Conservation (phyloP, 2,329 filamentous ascomycete species). For the Colletotrichum sp. region DNA sequence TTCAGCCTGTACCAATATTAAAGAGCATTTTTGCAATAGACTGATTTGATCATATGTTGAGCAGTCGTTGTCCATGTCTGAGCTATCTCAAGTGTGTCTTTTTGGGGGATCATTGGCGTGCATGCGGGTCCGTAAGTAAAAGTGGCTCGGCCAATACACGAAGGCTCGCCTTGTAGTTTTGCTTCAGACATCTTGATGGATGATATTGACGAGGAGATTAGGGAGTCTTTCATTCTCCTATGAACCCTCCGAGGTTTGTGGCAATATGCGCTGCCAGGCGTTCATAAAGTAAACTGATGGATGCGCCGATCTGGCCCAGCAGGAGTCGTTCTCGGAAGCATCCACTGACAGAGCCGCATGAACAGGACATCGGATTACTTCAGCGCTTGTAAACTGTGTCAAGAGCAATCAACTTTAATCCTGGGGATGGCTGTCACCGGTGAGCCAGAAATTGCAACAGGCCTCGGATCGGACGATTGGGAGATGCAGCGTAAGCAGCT, state of each 20-base stretch:
- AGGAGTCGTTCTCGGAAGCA: neutral
- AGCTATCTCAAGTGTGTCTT: neutral
- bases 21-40: slow-evolving; percentile 7
- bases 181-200: neutral
- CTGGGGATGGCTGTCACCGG: neutral
- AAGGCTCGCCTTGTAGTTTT: neutral
- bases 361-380: neutral
- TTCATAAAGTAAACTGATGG: neutral
- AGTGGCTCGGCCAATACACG: neutral
- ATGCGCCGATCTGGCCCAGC: neutral
- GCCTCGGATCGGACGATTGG: neutral
- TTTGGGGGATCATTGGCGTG: neutral
- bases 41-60: neutral
- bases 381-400: neutral
- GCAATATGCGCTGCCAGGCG: neutral
- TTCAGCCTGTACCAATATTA: slow-evolving; percentile 1
- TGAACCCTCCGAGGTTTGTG: neutral
- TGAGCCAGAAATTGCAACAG: neutral
- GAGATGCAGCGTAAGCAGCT: neutral
- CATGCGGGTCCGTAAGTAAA: neutral
- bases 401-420: neutral
- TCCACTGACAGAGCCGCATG: neutral
- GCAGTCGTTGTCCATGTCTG: neutral
- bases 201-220: neutral
- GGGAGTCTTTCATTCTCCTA: neutral